Conservation (phyloP, 441 rosid species). For the Populus hybrid region DNA sequence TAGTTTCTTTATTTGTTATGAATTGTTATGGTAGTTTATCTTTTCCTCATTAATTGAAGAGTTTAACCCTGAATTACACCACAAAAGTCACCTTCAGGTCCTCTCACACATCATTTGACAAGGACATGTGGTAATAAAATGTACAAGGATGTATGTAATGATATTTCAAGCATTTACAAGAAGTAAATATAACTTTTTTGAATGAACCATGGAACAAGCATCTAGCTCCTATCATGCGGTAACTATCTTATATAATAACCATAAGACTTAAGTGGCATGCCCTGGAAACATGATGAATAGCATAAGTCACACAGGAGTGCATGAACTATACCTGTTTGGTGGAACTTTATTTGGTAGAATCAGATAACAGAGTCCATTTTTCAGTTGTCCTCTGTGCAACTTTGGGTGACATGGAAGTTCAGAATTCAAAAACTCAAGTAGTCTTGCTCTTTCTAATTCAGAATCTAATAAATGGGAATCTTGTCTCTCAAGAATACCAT, state of each 20-base stretch:
- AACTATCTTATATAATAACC: background rate
- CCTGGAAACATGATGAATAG: slow-evolving; percentile 8
- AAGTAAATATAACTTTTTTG: background rate
- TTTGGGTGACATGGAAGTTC: slow-evolving; percentile 92
- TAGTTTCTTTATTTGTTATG: no score
- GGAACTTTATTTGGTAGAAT: slow-evolving; percentile 97
- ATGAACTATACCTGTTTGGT: slow-evolving; percentile 63
- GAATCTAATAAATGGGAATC: slow-evolving; percentile 54
- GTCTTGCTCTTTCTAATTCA: slow-evolving; percentile 42
- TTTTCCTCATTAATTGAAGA: background rate
- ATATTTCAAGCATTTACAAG: background rate
- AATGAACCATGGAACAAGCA: background rate
- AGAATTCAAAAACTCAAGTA: slow-evolving; percentile 58
- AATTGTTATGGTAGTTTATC: background rate
- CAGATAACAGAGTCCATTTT: slow-evolving; percentile 94
- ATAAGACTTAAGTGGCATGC: background rate
- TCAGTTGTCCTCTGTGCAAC: slow-evolving; percentile 74
- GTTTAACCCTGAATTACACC: background rate
- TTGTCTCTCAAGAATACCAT: slow-evolving; percentile 71
- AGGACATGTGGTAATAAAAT: background rate
- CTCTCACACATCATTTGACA: background rate
- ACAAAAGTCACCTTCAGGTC: background rate
- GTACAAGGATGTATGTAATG: background rate
- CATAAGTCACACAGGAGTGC: slow-evolving; percentile 7
- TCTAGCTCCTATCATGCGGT: background rate